phyloP scores from a whole-genome alignment of 73 alveolate genomes.

The Tetrahymena thermophila region DNA sequence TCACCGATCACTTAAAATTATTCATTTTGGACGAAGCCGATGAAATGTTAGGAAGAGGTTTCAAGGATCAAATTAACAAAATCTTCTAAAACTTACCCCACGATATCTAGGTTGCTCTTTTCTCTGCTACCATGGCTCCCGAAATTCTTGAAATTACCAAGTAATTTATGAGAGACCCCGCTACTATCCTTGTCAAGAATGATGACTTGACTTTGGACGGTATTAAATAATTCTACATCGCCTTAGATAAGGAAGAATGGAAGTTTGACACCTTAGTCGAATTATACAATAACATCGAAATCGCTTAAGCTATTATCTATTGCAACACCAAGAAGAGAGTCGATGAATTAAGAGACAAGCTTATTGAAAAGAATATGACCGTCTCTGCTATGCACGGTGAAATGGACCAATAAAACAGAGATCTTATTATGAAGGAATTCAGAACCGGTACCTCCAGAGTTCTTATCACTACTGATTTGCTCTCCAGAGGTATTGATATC shows the following conservation, averaged over 20 bases:
- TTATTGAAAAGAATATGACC: constrained; percentile 65
- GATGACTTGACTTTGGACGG: constrained; percentile 82
- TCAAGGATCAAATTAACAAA: constrained; percentile 88
- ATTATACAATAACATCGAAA: constrained; percentile 81
- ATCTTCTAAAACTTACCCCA: constrained; percentile 82
- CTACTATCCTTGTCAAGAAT: constrained; percentile 73
- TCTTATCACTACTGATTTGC: constrained; percentile 81
- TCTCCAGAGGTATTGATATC: constrained; percentile 95
- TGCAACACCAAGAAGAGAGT: constrained; percentile 61
- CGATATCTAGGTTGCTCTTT: constrained; percentile 72
- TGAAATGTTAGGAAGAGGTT: constrained; percentile 95
- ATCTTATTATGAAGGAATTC: constrained; percentile 82
- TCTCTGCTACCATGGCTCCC: constrained; percentile 85
- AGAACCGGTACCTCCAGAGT: constrained; percentile 90
- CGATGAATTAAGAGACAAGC: constrained; percentile 72
- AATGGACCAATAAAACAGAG: constrained; percentile 83
- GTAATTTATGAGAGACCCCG: constrained; percentile 77
- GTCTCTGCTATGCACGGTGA: constrained; percentile 86
- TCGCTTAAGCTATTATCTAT: constrained; percentile 77
- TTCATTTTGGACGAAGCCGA: constrained; percentile 97
- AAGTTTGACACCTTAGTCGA: constrained; percentile 75
- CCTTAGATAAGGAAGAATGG: constrained; percentile 83
- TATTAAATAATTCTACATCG: constrained; percentile 85
- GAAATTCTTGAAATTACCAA: constrained; percentile 74
- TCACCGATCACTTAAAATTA: constrained; percentile 62